Evolutionary conservation across 2,329 filamentous ascomycete species (phyloP).

Genomic region (Colletotrichum sp.): DNA sequence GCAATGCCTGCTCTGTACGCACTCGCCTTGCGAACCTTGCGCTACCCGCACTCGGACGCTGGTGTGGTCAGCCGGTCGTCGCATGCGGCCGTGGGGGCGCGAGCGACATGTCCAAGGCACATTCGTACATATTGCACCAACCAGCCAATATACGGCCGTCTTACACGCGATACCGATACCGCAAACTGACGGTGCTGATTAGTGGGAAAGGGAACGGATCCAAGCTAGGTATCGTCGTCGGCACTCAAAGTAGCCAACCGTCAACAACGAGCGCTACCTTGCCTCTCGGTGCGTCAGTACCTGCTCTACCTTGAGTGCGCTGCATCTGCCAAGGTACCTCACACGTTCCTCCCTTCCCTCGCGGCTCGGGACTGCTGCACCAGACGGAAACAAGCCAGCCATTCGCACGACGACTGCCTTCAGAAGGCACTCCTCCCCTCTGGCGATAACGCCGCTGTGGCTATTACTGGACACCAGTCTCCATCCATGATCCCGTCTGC

Average conservation of each 20-base stretch:
- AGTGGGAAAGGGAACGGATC: not conserved
- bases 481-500: slow-evolving; percentile 6
- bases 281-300: not conserved
- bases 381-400: not conserved
- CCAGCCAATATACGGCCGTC: not conserved
- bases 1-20: not conserved
- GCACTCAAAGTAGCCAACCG: not conserved
- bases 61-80: slow-evolving; percentile 7
- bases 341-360: not conserved
- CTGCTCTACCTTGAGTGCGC: not conserved
- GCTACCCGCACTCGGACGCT: slow-evolving; percentile 15
- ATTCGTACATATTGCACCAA: not conserved
- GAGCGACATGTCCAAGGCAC: not conserved
- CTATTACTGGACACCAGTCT: not conserved
- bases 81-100: slow-evolving; percentile 16
- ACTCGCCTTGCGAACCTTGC: not conserved
- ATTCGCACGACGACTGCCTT: not conserved
- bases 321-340: not conserved
- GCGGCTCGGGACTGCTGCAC: not conserved
- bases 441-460: slow-evolving; percentile 1
- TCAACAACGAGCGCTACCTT: not conserved
- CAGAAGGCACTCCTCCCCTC: not conserved
- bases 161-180: not conserved
- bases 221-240: not conserved
- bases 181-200: not conserved